Base-by-base conservation (phyloP, 192 early-diverging fungal species). In the Coemansia sp. region DNA sequence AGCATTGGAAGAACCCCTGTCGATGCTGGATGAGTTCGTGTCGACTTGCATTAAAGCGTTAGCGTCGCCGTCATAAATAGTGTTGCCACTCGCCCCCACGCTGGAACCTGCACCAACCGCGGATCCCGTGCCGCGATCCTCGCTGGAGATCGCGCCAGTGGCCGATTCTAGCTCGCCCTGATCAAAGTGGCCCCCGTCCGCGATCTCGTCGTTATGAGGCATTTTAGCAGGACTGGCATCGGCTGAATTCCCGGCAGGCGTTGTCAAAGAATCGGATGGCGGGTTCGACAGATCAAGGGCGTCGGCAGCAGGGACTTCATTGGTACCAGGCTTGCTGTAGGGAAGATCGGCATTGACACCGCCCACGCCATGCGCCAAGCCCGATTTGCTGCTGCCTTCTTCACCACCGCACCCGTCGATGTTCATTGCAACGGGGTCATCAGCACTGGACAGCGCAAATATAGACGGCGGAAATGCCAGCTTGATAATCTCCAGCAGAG, bases 351-450 rank as follows among this genome's bases (percentile, higher is more conserved):
- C 38, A 44, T 9, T 1, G 38, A 16, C 38, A 16, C 38, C 38
- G 12, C 38, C 38, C 38, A 16, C 38, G 14, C 12, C 38, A 44
- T 44, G 38, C 38, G 12, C 5, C 14, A 16, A 9, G 38, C 38
- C 38, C 38, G 12, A 16, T 16, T 44, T 16, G 2, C 38, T 44
- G 38, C 0, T 14, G 38, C 38, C 38, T 16, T 44, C 38, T 3
- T 44, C 12, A 14, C 47, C 49, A 14, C 34, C 31, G 21, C 14
- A 56, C 27, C 16, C 62, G 38, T 77, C 76, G 9, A 70, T 73
- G 56, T 85, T 83, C 47, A 66, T 70, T 4, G 81, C 76, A 49
- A 83, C 83, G 6, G 62, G 58, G 51, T 83, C 79, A 54, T 60
- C 69, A 1, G 83, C 83, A 48, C 50, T 47, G 2, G 57, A 31